Evolutionary conservation across 2,329 filamentous ascomycete genomes (phyloP), one percentile per base, ranked within the genome.

Genomic region (Alternaria sp.): DNA sequence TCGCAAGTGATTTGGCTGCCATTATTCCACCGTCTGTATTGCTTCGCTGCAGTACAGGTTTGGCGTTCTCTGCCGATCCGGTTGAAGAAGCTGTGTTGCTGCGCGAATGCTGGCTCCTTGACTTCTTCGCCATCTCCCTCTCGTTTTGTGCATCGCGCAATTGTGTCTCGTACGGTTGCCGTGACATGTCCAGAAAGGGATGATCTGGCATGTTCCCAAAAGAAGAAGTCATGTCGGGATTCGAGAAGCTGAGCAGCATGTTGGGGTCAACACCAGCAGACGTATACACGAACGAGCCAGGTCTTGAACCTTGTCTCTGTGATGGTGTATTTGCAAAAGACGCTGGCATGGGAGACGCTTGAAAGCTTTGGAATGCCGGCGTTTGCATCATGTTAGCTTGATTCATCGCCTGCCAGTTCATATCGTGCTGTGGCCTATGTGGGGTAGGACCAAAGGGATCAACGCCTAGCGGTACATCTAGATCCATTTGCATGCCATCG

Each of bases 221-320:
- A 3, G 75, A 78, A 16, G 68, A 54, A 25, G 63, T 60, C 44
- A 72, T 65, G 16, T 72, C 69, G 36, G 70, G 68, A 51, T 63
- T 71, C 14, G 75, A 74, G 55, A 81, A 81, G 63, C 81, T 81
- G 61, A 81, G 80, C 3, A 82, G 68, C 70, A 85, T 77, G 48
- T 76, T 85, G 14, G 83, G 83, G 64, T 85, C 79, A 10, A 85
- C 82, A 30, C 79, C 78, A 18, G 78, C 74, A 22, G 79, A 75
- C 6, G 76, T 76, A 18, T 77, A 72, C 18, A 74, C 64, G 51
- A 78, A 79, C 8, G 77, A 78, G 57, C 45, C 72, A 44, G 68
- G 64, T 52, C 68, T 68, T 43, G 72, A 77, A 43, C 40, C 60
- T 8, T 63, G 63, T 14, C 43, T 62, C 40, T 68, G 67, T 14